These are phyloP conservation scores for Macrophomina phaseolina DNA, from an alignment of 2,329 filamentous ascomycete species.

Conservation along the genomic window DNA sequence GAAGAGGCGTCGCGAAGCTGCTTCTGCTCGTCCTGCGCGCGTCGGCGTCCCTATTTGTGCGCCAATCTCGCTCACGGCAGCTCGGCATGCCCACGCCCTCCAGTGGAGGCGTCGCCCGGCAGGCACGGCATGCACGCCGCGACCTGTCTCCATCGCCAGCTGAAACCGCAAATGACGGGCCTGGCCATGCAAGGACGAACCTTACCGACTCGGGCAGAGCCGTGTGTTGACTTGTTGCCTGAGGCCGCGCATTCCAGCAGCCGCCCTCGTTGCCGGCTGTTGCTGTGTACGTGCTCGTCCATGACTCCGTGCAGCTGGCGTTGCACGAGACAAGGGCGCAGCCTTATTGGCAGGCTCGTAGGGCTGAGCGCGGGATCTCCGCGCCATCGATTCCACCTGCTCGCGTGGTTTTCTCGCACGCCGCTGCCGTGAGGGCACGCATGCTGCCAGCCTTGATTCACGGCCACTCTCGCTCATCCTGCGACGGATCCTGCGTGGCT, in stretches of 20 bases:
- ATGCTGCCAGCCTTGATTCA: neutral
- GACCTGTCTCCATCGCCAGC: slow-evolving; percentile 15
- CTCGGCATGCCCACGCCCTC: slow-evolving; percentile 4
- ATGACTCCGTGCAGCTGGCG: neutral
- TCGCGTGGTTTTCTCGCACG: neutral
- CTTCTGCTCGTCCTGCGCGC: neutral
- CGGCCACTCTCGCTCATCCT: no score
- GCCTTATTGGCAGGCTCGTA: slow-evolving; percentile 16
- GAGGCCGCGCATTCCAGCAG: slow-evolving; percentile 3
- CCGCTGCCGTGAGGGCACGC: neutral
- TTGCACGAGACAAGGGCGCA: slow-evolving; percentile 20
- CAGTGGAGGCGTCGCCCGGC: neutral
- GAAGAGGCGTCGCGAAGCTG: neutral
- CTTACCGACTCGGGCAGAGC: slow-evolving; percentile 8
- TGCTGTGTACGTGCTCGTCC: slow-evolving; percentile 1
- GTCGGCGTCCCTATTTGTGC: slow-evolving; percentile 7
- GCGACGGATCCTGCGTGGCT: neutral
- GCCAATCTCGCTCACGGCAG: neutral
- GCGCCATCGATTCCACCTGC: neutral
- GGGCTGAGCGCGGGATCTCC: slow-evolving; percentile 18
- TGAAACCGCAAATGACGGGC: slow-evolving; percentile 16
- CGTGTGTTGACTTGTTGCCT: neutral
- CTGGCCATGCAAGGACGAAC: slow-evolving; percentile 13
- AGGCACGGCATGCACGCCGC: slow-evolving; percentile 14
- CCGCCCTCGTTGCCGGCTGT: neutral